Evolutionary conservation across 345 rosid genomes (phyloP).

Genomic region (Adansonia digitata): DNA sequence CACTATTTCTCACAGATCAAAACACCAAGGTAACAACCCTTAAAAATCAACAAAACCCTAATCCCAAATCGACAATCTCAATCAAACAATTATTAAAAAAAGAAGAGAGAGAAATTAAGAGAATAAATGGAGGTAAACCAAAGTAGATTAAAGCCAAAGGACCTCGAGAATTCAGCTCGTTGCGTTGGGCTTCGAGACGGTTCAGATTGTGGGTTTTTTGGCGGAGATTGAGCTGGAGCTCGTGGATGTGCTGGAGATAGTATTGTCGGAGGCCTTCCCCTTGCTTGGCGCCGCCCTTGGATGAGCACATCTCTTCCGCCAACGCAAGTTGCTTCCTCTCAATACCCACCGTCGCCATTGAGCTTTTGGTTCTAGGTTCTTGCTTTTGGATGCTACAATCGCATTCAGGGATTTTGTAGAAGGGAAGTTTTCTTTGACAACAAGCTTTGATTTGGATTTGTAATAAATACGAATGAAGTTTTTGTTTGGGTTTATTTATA

Average conservation of each 20-base stretch:
- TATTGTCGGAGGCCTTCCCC: conserved; percentile 89
- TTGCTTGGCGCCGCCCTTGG: conserved; percentile 55
- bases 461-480: background rate
- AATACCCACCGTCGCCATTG: conserved; percentile 6
- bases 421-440: background rate
- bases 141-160: background rate
- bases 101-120: background rate
- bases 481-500: background rate
- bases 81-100: background rate
- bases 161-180: conserved; percentile 92
- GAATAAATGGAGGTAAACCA: background rate
- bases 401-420: background rate
- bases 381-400: background rate
- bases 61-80: background rate
- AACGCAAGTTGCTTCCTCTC: conserved; percentile 9
- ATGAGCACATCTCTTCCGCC: conserved; percentile 13
- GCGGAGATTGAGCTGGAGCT: conserved; percentile 72
- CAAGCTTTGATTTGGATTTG: background rate
- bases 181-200: conserved; percentile 98
- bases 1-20: background rate
- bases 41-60: background rate
- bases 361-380: background rate
- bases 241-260: conserved; percentile 85
- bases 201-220: conserved; percentile 80
- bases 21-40: background rate